phyloP scores from a whole-genome alignment of 169 alveolate species.

The Eimeria acervulina region DNA sequence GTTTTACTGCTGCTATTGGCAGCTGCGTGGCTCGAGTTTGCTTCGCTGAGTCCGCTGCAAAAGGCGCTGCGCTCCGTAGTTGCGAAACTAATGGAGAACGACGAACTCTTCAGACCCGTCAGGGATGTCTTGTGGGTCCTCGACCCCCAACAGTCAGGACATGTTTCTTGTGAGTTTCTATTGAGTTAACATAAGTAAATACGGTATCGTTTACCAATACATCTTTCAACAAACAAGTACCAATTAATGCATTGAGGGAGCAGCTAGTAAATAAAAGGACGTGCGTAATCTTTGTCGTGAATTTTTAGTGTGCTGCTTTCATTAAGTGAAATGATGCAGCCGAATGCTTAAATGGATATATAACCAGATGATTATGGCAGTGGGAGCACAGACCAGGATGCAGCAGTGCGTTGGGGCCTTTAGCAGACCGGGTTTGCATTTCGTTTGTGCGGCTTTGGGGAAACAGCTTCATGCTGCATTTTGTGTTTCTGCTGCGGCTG shows the following conservation, averaged over 20 bases:
- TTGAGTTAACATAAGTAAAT: not conserved
- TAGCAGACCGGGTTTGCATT: not conserved
- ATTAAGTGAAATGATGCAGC: not conserved
- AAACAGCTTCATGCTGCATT: not conserved
- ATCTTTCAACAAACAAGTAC: not conserved
- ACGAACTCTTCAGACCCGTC: conserved; percentile 59
- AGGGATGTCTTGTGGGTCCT: conserved; percentile 77
- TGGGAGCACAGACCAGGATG: not conserved
- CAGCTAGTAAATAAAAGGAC: not conserved
- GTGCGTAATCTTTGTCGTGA: not conserved
- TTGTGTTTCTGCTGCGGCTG: not conserved
- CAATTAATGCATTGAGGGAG: not conserved
- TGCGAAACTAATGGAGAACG: conserved; percentile 75
- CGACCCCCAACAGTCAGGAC: conserved; percentile 72
- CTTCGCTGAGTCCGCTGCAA: conserved; percentile 77
- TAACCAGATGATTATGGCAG: not conserved
- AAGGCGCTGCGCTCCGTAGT: conserved; percentile 80
- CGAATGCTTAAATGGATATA: not conserved
- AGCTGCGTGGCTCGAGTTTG: conserved; percentile 76
- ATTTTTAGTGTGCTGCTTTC: not conserved
- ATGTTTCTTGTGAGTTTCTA: conserved; percentile 48
- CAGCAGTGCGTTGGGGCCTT: not conserved
- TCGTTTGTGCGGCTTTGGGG: not conserved
- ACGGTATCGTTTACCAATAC: not conserved
- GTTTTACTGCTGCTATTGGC: conserved; percentile 69